Conservation (phyloP, 1,284 basidiomycete species). For the Malassezia restricta region DNA sequence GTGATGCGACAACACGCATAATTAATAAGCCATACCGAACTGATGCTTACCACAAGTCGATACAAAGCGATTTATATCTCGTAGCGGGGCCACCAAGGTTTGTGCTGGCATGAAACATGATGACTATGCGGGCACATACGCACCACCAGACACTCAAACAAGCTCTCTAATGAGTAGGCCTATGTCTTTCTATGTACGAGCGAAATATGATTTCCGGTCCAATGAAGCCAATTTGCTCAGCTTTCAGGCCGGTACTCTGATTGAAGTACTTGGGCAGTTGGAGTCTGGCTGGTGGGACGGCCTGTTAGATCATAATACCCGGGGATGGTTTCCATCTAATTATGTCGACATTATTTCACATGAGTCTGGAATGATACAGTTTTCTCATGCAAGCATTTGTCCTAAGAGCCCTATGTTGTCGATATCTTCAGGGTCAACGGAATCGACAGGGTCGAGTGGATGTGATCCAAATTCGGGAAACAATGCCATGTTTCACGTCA, state of each 20-base stretch:
- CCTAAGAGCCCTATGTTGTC: neutral
- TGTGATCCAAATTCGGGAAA: neutral
- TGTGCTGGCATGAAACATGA: too few species aligned
- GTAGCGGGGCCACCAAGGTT: too few species aligned
- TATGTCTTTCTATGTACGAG: constrained; percentile 65
- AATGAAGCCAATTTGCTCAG: constrained; percentile 74
- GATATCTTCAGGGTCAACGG: neutral
- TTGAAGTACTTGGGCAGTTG: constrained; percentile 81
- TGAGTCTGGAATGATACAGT: constrained; percentile 51
- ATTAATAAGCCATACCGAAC: too few species aligned
- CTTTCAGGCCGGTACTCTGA: constrained; percentile 74
- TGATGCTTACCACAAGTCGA: too few species aligned
- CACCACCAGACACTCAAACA: neutral
- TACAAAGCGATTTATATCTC: too few species aligned
- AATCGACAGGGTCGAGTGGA: neutral
- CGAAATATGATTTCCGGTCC: constrained; percentile 69
- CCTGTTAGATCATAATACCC: constrained; percentile 54
- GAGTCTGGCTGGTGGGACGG: constrained; percentile 99
- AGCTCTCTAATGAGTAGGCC: neutral
- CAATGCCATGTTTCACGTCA: neutral
- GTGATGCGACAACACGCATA: too few species aligned
- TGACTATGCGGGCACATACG: neutral
- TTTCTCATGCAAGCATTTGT: neutral
- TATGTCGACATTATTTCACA: constrained; percentile 71
- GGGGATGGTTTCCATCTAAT: constrained; percentile 97